Evolutionary conservation across 179 eudicot genomes (phyloP).

Genomic region (Beta lomatogona): DNA sequence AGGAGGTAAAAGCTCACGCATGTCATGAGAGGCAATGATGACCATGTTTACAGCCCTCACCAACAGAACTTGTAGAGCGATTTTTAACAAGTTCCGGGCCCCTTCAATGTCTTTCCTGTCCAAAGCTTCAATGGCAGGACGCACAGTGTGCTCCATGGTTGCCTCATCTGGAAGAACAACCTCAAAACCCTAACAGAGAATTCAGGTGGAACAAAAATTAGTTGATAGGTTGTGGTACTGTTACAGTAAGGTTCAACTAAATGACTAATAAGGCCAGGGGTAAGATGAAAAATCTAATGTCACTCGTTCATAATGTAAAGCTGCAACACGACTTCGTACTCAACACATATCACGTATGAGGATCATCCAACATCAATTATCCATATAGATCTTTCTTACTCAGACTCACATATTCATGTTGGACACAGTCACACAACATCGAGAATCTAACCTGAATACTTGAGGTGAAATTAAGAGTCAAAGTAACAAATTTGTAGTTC

Average conservation of each 20-base stretch:
- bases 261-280: constrained; percentile 1
- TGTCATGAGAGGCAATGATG: constrained; percentile 58
- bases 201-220: constrained; percentile 22
- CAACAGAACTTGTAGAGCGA: constrained; percentile 58
- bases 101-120: constrained; percentile 57
- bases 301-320: not conserved
- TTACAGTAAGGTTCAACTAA: not conserved
- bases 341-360: no score
- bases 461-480: no score
- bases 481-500: no score
- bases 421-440: no score
- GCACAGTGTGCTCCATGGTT: constrained; percentile 59
- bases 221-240: not conserved
- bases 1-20: constrained; percentile 49
- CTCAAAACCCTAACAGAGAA: constrained; percentile 55
- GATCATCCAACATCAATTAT: no score
- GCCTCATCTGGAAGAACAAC: constrained; percentile 67
- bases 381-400: no score
- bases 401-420: no score
- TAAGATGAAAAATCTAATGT: no score
- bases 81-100: constrained; percentile 52
- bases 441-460: no score
- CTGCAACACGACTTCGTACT: no score
- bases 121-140: constrained; percentile 61
- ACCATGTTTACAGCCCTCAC: constrained; percentile 58